Conservation (phyloP, 2,329 filamentous ascomycete species). For the Cordyceps cicadae region DNA sequence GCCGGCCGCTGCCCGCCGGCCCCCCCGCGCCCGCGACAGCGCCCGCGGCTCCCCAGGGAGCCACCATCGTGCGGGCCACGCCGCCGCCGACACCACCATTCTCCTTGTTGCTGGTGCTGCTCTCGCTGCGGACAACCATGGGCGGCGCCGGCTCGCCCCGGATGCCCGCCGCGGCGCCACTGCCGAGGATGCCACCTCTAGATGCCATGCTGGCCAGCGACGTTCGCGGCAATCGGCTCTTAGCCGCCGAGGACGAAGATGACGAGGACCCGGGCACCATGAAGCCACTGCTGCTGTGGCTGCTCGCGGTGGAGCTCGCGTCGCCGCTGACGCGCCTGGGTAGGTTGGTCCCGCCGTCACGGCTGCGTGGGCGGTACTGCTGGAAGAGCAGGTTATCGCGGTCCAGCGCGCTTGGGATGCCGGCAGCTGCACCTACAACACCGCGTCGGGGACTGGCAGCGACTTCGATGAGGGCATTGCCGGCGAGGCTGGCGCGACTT, state of each 20-base stretch:
- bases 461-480: slow-evolving; percentile 43
- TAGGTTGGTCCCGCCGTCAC: slow-evolving; percentile 34
- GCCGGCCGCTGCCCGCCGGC: neutral
- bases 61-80: slow-evolving; percentile 11
- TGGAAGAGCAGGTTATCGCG: slow-evolving; percentile 17
- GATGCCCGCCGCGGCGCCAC: slow-evolving; percentile 14
- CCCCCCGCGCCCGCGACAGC: slow-evolving; percentile 14
- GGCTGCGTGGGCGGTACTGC: slow-evolving; percentile 34
- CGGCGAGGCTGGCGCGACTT: slow-evolving; percentile 27
- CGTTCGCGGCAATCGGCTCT: slow-evolving; percentile 33
- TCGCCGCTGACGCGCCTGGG: slow-evolving; percentile 37
- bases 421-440: slow-evolving; percentile 34
- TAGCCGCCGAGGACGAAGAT: slow-evolving; percentile 15
- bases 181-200: slow-evolving; percentile 16
- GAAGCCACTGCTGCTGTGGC: slow-evolving; percentile 12
- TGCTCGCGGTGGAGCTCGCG: slow-evolving; percentile 20
- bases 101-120: slow-evolving; percentile 33
- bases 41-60: slow-evolving; percentile 9
- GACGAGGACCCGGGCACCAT: neutral
- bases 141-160: slow-evolving; percentile 18
- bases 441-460: slow-evolving; percentile 39
- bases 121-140: slow-evolving; percentile 30
- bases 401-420: neutral
- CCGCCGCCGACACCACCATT: slow-evolving; percentile 17
- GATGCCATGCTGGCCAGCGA: slow-evolving; percentile 23